phyloP scores from a whole-genome alignment of 2,329 filamentous ascomycete genomes.

The Dactylellina sp. region DNA sequence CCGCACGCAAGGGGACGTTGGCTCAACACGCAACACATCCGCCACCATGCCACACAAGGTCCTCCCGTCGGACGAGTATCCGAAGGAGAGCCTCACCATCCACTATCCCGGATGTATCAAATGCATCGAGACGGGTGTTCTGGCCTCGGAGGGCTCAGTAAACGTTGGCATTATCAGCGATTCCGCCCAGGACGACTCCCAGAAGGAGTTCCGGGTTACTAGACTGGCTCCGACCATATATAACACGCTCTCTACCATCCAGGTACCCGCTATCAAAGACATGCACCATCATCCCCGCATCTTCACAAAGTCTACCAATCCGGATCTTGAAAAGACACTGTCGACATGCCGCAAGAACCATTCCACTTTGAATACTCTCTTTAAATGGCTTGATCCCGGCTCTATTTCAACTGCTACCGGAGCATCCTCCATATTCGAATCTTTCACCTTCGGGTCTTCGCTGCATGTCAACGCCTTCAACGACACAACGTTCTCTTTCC shows the following conservation, averaged over 20 bases:
- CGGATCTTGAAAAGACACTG: constrained; percentile 29
- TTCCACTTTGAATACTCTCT: constrained; percentile 11
- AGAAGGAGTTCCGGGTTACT: constrained; percentile 11
- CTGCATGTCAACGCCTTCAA: constrained; percentile 43
- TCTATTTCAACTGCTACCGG: constrained; percentile 1
- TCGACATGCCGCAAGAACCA: constrained; percentile 37
- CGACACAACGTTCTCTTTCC: constrained; percentile 27
- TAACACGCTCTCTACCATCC: not conserved
- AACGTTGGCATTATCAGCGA: constrained; percentile 21
- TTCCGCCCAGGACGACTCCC: not conserved
- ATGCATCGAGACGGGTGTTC: not conserved
- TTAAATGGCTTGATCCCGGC: constrained; percentile 23
- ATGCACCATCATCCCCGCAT: constrained; percentile 28
- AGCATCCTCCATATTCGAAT: constrained; percentile 31
- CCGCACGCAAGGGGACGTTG: not conserved
- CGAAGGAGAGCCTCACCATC: not conserved
- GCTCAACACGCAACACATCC: not conserved
- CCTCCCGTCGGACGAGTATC: not conserved
- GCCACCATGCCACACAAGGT: not conserved
- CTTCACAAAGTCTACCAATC: constrained; percentile 1
- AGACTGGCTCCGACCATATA: not conserved
- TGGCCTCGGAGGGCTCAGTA: not conserved
- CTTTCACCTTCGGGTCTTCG: constrained; percentile 32
- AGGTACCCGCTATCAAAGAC: constrained; percentile 32
- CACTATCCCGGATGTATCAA: not conserved